phyloP scores from a whole-genome alignment of 441 rosid species.

The Corymbia calophylla region DNA sequence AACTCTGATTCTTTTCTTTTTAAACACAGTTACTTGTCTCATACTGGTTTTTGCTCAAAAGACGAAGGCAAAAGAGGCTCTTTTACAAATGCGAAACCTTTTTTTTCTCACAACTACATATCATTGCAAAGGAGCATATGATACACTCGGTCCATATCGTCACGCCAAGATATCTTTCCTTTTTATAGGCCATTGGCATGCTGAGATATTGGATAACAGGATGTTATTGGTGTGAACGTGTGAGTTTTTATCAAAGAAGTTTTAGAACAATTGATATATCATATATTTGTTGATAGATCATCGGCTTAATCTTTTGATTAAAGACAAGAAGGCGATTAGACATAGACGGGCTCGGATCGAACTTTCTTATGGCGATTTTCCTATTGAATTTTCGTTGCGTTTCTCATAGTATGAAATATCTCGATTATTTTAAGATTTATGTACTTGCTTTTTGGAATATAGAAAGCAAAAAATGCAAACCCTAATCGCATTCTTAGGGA shows the following conservation, averaged over 20 bases:
- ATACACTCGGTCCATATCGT: not conserved
- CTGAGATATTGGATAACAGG: not conserved
- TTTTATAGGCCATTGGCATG: not conserved
- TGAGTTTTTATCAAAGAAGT: not conserved
- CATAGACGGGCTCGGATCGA: not conserved
- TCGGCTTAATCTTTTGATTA: not conserved
- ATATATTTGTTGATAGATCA: accelerated
- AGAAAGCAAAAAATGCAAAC: not conserved
- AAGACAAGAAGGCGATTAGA: accelerated
- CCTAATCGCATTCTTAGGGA: not conserved
- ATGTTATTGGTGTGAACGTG: not conserved
- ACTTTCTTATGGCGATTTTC: accelerated
- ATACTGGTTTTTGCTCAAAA: not conserved
- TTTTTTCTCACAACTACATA: not conserved
- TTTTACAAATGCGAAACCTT: not conserved
- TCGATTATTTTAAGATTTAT: not conserved
- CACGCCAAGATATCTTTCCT: not conserved
- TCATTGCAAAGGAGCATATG: not conserved
- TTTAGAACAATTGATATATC: accelerated
- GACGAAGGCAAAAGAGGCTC: not conserved
- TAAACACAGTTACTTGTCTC: not conserved
- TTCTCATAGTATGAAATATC: too few relatives aligned
- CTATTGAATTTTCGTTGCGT: not conserved
- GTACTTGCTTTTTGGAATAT: not conserved
- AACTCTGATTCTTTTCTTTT: not conserved